Evolutionary conservation across 169 alveolate genomes (phyloP), one percentile per base, ranked within the genome.

Genomic region (Cryptosporidium felis): DNA sequence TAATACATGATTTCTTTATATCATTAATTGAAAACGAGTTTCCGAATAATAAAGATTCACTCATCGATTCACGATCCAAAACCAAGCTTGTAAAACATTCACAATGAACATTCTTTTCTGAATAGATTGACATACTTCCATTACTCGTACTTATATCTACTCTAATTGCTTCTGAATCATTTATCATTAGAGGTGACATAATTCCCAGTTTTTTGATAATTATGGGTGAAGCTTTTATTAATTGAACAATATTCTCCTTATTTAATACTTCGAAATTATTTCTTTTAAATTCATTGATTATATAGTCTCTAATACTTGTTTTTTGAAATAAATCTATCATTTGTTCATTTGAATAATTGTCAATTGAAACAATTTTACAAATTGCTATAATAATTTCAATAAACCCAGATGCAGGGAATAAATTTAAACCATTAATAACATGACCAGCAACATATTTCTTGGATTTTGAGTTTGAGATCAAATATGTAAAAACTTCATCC

Each of bases 351-450:
- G 44, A 23, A n/a, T 56, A 26, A 32, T 23, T 74, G 40, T 74
- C 85, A 26, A 74, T 21, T 49, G 46, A 51, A 18, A 67, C 85
- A 32, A 74, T 14, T 36, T 53, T 74, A 23, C 40, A 49, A 8
- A 28, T 32, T 9, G 66, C 16, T 0, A 53, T 36, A 18, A 42
- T 49, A 40, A 74, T 32, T 36, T 74, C 85, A 47, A 74, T 51
- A 47, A 51, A 36, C 14, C 85, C 85, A 1, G 85, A 74, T 28
- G 85, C 85, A 53, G 85, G 85, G 8, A 74, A 74, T 21, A 74
- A 21, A 12, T 16, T 53, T 74, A 32, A 38, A 12, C 45, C 67
- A 53, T 23, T 18, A 53, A 74, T 74, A n/a, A 74, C 38, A 23
- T 74, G 85, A 8, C 42, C 85, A 9, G 18, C 9, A 18, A 74